phyloP scores from a whole-genome alignment of 495 filamentous ascomycete genomes.

The Podospora tetraspora region DNA sequence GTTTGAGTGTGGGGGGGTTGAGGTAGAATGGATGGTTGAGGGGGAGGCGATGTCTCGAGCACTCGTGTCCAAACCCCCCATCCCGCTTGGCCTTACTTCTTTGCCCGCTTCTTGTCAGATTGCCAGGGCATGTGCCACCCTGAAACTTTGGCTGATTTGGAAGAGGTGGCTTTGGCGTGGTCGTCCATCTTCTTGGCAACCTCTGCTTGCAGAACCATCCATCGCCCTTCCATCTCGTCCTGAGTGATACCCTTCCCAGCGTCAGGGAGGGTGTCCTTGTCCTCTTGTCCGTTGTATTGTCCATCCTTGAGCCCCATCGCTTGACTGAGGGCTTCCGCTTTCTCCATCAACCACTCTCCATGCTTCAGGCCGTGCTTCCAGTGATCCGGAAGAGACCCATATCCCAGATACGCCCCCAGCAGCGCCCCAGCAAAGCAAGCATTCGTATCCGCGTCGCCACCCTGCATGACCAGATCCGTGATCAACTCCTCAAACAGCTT shows the following conservation, averaged over 20 bases:
- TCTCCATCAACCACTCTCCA: slow-evolving; percentile 36
- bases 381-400: slow-evolving; percentile 33
- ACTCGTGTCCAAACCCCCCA: background rate
- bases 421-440: slow-evolving; percentile 44
- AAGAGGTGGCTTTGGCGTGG: slow-evolving; percentile 15
- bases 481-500: slow-evolving; percentile 39
- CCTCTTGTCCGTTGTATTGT: slow-evolving; percentile 23
- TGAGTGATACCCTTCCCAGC: slow-evolving; percentile 26
- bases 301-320: slow-evolving; percentile 29
- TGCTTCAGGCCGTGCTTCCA: slow-evolving; percentile 42
- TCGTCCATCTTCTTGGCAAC: slow-evolving; percentile 23
- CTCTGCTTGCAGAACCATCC: slow-evolving; percentile 27
- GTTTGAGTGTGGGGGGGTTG: background rate
- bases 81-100: background rate
- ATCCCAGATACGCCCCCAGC: slow-evolving; percentile 40
- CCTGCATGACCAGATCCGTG: slow-evolving; percentile 41
- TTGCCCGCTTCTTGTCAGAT: slow-evolving; percentile 6
- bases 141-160: slow-evolving; percentile 1
- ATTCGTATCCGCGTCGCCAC: slow-evolving; percentile 49
- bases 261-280: slow-evolving; percentile 29
- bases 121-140: slow-evolving; percentile 14
- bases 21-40: no score
- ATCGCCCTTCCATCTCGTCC: slow-evolving; percentile 30
- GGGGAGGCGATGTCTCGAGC: no score
- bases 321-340: slow-evolving; percentile 26